Percentiles rank a stretch among this genome's conserved stretches.
Evolutionary conservation across 2,329 filamentous ascomycete species (phyloP).

Genomic region (Sclerotinia subarctica): DNA sequence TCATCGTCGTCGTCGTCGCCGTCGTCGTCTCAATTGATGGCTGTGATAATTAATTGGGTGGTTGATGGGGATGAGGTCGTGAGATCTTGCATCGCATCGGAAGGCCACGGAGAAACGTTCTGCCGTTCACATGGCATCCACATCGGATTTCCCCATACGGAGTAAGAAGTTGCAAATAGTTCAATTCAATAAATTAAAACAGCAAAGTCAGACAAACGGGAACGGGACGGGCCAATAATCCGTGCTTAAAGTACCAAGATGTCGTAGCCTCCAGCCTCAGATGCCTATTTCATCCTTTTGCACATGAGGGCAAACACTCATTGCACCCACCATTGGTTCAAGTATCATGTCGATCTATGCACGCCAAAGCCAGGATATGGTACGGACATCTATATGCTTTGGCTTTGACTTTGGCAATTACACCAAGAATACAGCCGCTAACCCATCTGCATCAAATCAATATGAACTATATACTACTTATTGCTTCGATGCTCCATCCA

Average conservation of each 20-base stretch:
- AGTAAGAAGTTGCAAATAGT: not conserved
- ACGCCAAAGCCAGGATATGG: not conserved
- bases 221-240: no score
- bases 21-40: not conserved
- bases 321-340: not conserved
- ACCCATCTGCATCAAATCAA: not conserved
- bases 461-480: not conserved
- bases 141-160: not conserved
- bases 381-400: no score
- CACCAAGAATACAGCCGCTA: not conserved
- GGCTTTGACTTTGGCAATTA: not conserved
- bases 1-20: not conserved
- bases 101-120: not conserved
- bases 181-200: not conserved
- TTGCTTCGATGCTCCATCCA: not conserved
- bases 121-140: not conserved
- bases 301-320: no score
- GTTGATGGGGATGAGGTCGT: not conserved
- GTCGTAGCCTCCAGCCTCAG: not conserved
- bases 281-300: no score
- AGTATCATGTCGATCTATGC: not conserved
- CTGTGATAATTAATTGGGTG: not conserved
- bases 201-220: not conserved
- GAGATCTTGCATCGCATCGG: no score
- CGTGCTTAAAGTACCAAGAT: not conserved